These are phyloP conservation scores for Didymella lethalis DNA, from an alignment of 2,329 filamentous ascomycete species.

Conservation along the genomic window DNA sequence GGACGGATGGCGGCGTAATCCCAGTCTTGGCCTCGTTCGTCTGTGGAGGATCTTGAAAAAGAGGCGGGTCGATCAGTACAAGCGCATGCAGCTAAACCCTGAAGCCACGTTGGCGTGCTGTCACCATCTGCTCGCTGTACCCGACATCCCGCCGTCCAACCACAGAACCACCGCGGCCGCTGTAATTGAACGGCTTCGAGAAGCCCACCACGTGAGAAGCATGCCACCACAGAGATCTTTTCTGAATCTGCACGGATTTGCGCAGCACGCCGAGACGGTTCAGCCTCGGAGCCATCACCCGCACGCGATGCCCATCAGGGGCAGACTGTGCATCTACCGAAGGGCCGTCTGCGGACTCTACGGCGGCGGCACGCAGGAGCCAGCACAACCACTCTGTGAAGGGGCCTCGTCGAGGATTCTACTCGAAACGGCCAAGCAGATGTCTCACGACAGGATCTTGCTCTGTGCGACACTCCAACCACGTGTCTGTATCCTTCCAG, in stretches of 20 bases:
- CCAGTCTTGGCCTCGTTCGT: conserved; percentile 45
- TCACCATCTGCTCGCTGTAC: conserved; percentile 35
- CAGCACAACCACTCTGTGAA: conserved; percentile 10
- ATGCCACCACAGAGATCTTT: conserved; percentile 24
- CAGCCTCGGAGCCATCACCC: conserved; percentile 17
- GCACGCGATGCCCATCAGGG: conserved; percentile 27
- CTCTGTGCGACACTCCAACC: conserved; percentile 29
- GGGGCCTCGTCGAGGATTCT: conserved; percentile 11
- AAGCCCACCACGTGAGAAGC: conserved; percentile 33
- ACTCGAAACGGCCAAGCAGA: conserved; percentile 10
- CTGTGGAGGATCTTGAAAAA: conserved; percentile 49
- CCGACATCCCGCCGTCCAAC: conserved; percentile 35
- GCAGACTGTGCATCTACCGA: conserved; percentile 29
- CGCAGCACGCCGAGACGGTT: conserved; percentile 13
- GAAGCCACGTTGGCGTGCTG: conserved; percentile 50
- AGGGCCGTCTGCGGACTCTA: conserved; percentile 27
- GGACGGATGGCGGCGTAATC: conserved; percentile 44
- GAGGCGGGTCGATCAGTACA: conserved; percentile 52
- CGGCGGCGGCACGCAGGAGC: conserved; percentile 18
- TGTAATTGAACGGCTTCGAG: conserved; percentile 30
- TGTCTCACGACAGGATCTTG: conserved; percentile 16
- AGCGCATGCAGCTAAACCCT: conserved; percentile 51
- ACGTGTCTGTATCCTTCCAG: conserved; percentile 27
- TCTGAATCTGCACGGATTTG: conserved; percentile 19
- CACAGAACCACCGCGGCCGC: conserved; percentile 12